These are phyloP conservation scores for Fusarium sp. DNA, from an alignment of 2,329 filamentous ascomycete genomes.

Conservation along the genomic window DNA sequence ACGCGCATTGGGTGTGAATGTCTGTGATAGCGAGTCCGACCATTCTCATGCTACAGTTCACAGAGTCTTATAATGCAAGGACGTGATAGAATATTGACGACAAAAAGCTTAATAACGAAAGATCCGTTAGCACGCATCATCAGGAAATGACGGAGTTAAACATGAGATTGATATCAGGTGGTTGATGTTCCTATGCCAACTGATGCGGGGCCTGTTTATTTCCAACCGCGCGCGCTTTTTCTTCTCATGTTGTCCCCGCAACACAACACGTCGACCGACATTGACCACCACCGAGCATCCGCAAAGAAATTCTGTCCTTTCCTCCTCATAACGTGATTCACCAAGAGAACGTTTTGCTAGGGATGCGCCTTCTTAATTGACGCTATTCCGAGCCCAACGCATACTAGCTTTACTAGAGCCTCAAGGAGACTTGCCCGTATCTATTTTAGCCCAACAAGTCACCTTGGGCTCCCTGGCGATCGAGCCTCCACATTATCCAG, in stretches of 20 bases:
- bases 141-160: not conserved
- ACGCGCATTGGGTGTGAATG: not conserved
- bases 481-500: not conserved
- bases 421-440: fast-evolving
- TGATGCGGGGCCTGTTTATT: not conserved
- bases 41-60: not conserved
- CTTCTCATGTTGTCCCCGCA: not conserved
- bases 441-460: not conserved
- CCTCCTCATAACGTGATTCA: not conserved
- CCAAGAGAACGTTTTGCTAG: not conserved
- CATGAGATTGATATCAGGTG: not conserved
- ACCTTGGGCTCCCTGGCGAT: not conserved
- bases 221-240: not conserved
- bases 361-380: not conserved
- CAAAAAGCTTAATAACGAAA: not conserved
- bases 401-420: not conserved
- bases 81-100: not conserved
- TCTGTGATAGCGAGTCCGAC: not conserved
- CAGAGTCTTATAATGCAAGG: not conserved
- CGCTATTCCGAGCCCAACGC: not conserved
- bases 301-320: not conserved
- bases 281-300: not conserved
- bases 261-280: not conserved
- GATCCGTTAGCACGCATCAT: not conserved
- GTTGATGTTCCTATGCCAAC: not conserved